These are phyloP conservation scores for Wickerhamiella sergipiensis DNA, from an alignment of 805 yeast genomes.

Conservation along the genomic window DNA sequence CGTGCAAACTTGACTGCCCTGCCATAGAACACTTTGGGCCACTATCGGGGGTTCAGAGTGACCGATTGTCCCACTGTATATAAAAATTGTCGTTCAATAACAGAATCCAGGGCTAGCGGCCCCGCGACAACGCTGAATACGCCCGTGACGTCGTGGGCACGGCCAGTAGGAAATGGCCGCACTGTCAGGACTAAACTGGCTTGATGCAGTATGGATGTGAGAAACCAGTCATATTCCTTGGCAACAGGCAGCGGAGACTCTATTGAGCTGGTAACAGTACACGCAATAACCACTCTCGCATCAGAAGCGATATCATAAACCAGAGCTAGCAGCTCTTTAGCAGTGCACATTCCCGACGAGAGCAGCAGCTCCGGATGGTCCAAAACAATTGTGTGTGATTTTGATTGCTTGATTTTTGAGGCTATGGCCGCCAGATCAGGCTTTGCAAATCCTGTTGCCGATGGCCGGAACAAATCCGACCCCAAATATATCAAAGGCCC, in stretches of 20 bases:
- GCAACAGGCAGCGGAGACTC: conserved; percentile 23
- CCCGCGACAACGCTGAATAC: conserved; percentile 49
- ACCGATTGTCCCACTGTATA: background rate
- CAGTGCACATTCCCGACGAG: conserved; percentile 27
- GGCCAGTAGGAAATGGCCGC: conserved; percentile 61
- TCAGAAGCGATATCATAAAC: conserved; percentile 25
- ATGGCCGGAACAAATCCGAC: conserved; percentile 3
- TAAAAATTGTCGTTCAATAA: background rate
- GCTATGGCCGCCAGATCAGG: conserved; percentile 4
- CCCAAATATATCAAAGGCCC: conserved; percentile 11
- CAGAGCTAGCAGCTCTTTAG: conserved; percentile 26
- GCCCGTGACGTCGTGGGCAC: conserved; percentile 76
- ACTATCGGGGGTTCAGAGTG: background rate
- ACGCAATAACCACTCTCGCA: conserved; percentile 25
- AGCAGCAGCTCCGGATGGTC: conserved; percentile 38
- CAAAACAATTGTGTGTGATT: conserved; percentile 26
- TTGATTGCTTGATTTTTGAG: background rate
- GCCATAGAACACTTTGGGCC: background rate
- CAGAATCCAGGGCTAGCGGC: conserved; percentile 16
- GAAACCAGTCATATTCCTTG: conserved; percentile 31
- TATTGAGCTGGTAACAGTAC: conserved; percentile 29
- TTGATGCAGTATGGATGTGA: conserved; percentile 35
- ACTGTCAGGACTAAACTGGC: conserved; percentile 41
- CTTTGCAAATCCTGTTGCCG: conserved; percentile 4
- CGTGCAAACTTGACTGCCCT: no score